phyloP scores from a whole-genome alignment of 2,329 filamentous ascomycete species.

The Cladophialophora exuberans region DNA sequence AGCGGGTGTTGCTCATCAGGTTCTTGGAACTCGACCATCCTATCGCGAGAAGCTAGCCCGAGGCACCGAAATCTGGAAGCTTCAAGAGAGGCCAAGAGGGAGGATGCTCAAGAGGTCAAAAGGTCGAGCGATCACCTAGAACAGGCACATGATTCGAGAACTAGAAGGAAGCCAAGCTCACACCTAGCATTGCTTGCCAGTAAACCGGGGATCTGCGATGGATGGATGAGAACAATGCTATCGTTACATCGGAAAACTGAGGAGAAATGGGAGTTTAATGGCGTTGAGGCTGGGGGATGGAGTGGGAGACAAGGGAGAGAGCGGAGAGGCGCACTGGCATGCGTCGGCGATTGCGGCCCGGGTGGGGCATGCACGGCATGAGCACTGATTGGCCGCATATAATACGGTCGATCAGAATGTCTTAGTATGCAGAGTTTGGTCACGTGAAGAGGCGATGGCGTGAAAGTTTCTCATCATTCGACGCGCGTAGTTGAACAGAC shows the following conservation, averaged over 20 bases:
- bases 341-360: too few relatives aligned
- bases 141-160: slow-evolving; percentile 5
- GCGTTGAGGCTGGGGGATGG: too few relatives aligned
- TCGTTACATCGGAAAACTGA: slow-evolving; percentile 23
- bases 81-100: too few relatives aligned
- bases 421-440: not conserved
- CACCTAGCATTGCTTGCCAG: not conserved
- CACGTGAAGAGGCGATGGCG: not conserved
- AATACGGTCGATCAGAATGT: not conserved
- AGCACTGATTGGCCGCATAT: too few relatives aligned
- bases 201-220: slow-evolving; percentile 22
- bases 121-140: slow-evolving; percentile 7
- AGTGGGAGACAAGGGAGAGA: not conserved
- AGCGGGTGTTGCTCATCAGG: slow-evolving; percentile 9
- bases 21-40: slow-evolving; percentile 8
- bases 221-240: not conserved
- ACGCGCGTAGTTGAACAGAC: not conserved
- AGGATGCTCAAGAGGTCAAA: too few relatives aligned
- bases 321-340: too few relatives aligned
- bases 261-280: slow-evolving; percentile 23
- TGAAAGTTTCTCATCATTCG: too few relatives aligned
- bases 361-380: too few relatives aligned
- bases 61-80: not conserved
- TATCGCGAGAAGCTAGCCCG: not conserved
- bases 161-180: not conserved